These are phyloP conservation scores for Xylaria sp. DNA, from an alignment of 2,329 filamentous ascomycete species.

Conservation along the genomic window DNA sequence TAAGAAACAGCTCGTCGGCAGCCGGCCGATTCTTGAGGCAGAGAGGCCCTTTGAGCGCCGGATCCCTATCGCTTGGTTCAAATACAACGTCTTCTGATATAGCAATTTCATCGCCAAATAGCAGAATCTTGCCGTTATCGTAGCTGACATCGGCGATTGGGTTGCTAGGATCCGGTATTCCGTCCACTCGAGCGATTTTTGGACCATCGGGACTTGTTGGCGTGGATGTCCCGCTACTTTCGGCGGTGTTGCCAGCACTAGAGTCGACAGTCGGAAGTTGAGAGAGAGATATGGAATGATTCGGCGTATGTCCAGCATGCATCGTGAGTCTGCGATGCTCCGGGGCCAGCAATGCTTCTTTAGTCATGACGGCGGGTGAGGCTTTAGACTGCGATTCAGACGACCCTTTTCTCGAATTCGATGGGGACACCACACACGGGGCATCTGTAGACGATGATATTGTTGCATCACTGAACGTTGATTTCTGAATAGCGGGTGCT, in stretches of 20 bases:
- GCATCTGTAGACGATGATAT: slow-evolving; percentile 34
- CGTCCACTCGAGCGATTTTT: background rate
- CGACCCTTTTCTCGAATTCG: slow-evolving; percentile 37
- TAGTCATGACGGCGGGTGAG: slow-evolving; percentile 50
- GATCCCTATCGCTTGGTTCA: slow-evolving; percentile 52
- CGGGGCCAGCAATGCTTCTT: slow-evolving; percentile 53
- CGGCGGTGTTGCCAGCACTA: slow-evolving; percentile 48
- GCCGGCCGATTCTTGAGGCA: slow-evolving; percentile 62
- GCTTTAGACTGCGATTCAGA: slow-evolving; percentile 32
- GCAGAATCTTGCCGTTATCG: slow-evolving; percentile 22
- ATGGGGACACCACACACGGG: slow-evolving; percentile 39
- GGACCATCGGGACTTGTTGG: slow-evolving; percentile 37
- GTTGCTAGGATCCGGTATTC: slow-evolving; percentile 25
- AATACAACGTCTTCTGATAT: slow-evolving; percentile 36
- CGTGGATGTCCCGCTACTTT: slow-evolving; percentile 49
- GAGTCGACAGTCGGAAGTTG: slow-evolving; percentile 52
- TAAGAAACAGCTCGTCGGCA: slow-evolving; percentile 61
- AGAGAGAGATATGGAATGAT: slow-evolving; percentile 60
- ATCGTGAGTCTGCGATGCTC: slow-evolving; percentile 61
- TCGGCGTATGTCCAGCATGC: slow-evolving; percentile 68
- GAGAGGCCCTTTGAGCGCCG: slow-evolving; percentile 56
- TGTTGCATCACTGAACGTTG: slow-evolving; percentile 54
- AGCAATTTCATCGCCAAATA: background rate
- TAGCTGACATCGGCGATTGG: slow-evolving; percentile 13
- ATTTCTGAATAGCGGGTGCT: slow-evolving; percentile 56